These are phyloP conservation scores for Trametes coccinea DNA, from an alignment of 768 basidiomycete species.

Conservation along the genomic window DNA sequence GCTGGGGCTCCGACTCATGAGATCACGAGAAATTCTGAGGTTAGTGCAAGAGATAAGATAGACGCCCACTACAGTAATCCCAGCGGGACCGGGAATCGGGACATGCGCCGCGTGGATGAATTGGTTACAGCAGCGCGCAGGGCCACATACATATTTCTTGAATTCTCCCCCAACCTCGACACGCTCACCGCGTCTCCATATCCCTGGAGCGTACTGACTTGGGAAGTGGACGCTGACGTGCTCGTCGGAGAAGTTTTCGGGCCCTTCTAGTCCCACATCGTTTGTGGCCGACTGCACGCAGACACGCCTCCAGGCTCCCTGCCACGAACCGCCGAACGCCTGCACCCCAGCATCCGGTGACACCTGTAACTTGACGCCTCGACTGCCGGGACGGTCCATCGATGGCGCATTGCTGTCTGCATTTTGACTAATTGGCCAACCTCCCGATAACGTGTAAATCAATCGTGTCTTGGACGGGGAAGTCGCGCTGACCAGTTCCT, in stretches of 20 bases:
- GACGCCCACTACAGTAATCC: not conserved
- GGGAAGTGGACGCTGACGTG: conserved; percentile 7
- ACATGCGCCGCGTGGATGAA: no score
- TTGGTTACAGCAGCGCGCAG: no score
- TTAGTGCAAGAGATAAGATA: conserved; percentile 5
- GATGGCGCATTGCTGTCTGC: conserved; percentile 12
- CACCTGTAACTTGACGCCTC: conserved; percentile 1
- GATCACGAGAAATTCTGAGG: conserved; percentile 4
- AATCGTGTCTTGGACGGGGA: not conserved
- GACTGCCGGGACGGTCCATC: conserved; percentile 8
- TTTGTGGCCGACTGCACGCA: not conserved
- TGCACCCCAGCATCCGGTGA: conserved; percentile 6
- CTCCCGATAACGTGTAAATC: conserved; percentile 7
- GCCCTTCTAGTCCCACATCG: not conserved
- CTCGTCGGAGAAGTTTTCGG: conserved; percentile 7
- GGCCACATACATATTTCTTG: no score
- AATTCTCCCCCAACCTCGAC: no score
- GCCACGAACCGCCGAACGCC: not conserved
- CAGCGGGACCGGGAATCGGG: no score
- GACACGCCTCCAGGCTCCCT: conserved; percentile 1
- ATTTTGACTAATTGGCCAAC: not conserved
- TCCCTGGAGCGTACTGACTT: no score
- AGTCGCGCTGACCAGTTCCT: conserved; percentile 17
- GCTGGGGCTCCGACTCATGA: no score
- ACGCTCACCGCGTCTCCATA: no score